Conservation (phyloP, 192 early-diverging fungal species). For the Radiomyces spectabilis region DNA sequence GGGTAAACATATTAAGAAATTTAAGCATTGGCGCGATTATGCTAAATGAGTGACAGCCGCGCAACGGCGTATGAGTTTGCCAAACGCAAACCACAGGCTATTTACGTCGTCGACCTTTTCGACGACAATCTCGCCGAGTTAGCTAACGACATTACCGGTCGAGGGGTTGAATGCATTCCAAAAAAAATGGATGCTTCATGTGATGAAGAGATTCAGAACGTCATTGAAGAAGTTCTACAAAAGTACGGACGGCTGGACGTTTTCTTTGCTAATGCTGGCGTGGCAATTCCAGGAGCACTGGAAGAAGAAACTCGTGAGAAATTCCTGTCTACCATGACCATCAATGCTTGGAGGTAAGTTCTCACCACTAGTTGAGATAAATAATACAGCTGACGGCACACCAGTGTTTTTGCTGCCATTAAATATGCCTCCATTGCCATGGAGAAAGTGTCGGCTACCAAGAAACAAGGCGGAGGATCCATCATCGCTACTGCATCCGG, state of each 20-base stretch:
- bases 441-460: conserved; percentile 17
- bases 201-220: conserved; percentile 24
- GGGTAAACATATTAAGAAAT: conserved; percentile 5
- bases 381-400: not conserved
- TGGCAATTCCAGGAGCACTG: not conserved
- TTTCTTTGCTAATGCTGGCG: conserved; percentile 33
- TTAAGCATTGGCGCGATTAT: not conserved
- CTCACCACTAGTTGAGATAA: not conserved
- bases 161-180: conserved; percentile 2
- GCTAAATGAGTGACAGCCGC: not conserved
- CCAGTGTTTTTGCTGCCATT: conserved; percentile 25
- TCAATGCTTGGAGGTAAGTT: conserved; percentile 1
- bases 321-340: not conserved
- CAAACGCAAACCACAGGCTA: not conserved
- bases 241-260: conserved; percentile 29
- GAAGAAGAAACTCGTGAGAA: not conserved
- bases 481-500: conserved; percentile 30
- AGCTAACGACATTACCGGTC: conserved; percentile 14
- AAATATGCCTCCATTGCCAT: conserved; percentile 29
- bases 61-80: conserved; percentile 21
- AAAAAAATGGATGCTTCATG: conserved; percentile 24
- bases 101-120: conserved; percentile 19
- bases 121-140: conserved; percentile 18
- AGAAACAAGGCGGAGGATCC: conserved; percentile 17
- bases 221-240: conserved; percentile 22